Conservation (phyloP, 2,329 filamentous ascomycete genomes). For the Aspergillus phoenicis region DNA sequence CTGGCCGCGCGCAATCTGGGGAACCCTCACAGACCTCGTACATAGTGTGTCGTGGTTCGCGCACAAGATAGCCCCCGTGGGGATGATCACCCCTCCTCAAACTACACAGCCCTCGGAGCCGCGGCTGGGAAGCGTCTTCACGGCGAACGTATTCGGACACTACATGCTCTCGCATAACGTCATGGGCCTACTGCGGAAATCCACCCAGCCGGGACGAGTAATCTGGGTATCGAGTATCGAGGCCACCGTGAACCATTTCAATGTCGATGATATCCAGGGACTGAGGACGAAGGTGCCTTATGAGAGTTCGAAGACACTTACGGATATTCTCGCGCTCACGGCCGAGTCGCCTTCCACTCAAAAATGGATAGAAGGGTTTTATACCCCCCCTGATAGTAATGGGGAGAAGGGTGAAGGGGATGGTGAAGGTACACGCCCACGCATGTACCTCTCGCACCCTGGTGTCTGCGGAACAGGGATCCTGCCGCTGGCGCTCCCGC, state of each 20-base stretch:
- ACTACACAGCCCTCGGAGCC: constrained; percentile 54
- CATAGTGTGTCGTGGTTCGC: constrained; percentile 73
- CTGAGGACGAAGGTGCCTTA: constrained; percentile 68
- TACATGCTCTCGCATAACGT: constrained; percentile 85
- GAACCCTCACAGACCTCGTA: constrained; percentile 63
- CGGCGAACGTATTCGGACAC: constrained; percentile 92
- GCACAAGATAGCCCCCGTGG: constrained; percentile 69
- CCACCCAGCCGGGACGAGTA: constrained; percentile 61
- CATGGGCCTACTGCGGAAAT: constrained; percentile 67
- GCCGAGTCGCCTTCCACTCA: constrained; percentile 65
- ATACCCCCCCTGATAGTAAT: constrained; percentile 39
- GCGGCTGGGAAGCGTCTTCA: constrained; percentile 77
- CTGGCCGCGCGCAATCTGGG: constrained; percentile 64
- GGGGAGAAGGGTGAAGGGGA: background rate
- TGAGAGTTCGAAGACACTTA: constrained; percentile 84
- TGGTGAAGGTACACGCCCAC: constrained; percentile 46
- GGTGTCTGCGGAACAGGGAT: constrained; percentile 84
- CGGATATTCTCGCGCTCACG: constrained; percentile 79
- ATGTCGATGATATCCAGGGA: constrained; percentile 74
- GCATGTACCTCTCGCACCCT: constrained; percentile 79
- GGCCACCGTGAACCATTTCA: constrained; percentile 60
- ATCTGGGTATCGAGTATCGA: constrained; percentile 89
- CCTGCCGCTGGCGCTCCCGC: constrained; percentile 69
- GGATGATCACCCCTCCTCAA: constrained; percentile 59
- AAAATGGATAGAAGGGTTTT: constrained; percentile 60